Conservation (phyloP, 768 basidiomycete species). For the Chalciporus pseudorubinellus region DNA sequence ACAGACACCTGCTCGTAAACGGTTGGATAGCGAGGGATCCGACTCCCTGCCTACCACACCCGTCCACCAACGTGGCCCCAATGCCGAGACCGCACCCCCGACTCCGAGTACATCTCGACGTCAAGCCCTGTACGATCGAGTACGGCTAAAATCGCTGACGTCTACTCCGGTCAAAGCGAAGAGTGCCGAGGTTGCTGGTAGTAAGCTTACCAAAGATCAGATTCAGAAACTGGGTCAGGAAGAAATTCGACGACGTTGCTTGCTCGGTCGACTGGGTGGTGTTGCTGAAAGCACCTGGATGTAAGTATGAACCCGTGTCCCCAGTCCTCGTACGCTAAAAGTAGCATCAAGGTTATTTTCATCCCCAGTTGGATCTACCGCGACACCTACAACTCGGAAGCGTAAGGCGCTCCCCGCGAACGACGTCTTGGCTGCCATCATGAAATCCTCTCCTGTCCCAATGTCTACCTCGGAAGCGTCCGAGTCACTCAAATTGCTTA, state of each 20-base stretch:
- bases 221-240: constrained; percentile 73
- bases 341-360: constrained; percentile 58
- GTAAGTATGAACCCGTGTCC: constrained; percentile 38
- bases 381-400: constrained; percentile 60
- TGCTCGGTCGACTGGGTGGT: constrained; percentile 73
- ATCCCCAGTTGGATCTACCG: constrained; percentile 49
- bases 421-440: constrained; percentile 65
- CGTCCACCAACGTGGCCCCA: constrained; percentile 54
- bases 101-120: constrained; percentile 76
- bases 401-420: constrained; percentile 64
- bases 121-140: constrained; percentile 77
- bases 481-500: constrained; percentile 67
- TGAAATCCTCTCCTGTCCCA: constrained; percentile 81
- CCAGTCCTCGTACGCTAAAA: not conserved
- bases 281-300: constrained; percentile 91
- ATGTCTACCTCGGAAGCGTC: constrained; percentile 75
- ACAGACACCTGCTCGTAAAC: constrained; percentile 41
- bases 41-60: constrained; percentile 61
- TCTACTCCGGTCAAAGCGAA: constrained; percentile 61
- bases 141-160: constrained; percentile 69
- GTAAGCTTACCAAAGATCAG: constrained; percentile 60
- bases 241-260: constrained; percentile 70
- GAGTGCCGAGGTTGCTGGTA: constrained; percentile 39
- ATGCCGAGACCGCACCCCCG: constrained; percentile 54
- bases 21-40: constrained; percentile 40